Base-by-base conservation (phyloP, 345 rosid genomes). In the Salix udensis region DNA sequence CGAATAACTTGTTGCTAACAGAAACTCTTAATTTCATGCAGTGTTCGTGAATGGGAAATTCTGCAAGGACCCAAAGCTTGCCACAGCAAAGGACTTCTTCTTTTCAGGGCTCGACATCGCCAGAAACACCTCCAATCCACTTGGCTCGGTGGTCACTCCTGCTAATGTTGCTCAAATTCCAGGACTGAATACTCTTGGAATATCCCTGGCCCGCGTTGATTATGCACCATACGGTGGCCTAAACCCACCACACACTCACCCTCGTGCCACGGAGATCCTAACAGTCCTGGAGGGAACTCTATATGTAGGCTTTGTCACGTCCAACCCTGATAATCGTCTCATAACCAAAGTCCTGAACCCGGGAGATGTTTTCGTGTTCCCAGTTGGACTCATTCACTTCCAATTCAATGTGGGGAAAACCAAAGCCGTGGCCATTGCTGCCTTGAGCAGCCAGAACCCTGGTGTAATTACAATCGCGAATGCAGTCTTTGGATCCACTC, bases 401-500 rank as follows among this genome's bases (percentile, higher is more conserved):
- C 46, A 68, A 7, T 1, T 39, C 4, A 78, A 78, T 31, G n/a
- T 78, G 34, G 71, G 40, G 2, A 72, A 66, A 28, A 66, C 73
- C 2, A 73, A n/a, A 21, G 77, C 64, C 1, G 65, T 58, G 61
- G 81, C 77, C 31, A 8, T 68, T 46, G 74, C 70, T 44, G 19
- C 53, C 46, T 46, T 79, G 36, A 74, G 50, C 64, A 73, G 77
- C 69, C 74, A 78, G 13, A 72, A 79, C 21, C 82, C 75, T 6
- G 78, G 78, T 24, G 67, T 68, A 12, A 74, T 74, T 21, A 77
- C 67, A 5, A 39, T 65, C 8, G 80, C 80, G 2, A 70, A 65
- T 37, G 76, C 73, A 8, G 26, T 30, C 9, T 72, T 78, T 26
- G 72, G 72, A 9, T 7, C 76, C 0, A 34, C 66, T 8, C 76